A percentile compares a stretch with the other conserved stretches of the same genome.
Conservation (phyloP, 257 asterid species). For the Nicotiana otophora region DNA sequence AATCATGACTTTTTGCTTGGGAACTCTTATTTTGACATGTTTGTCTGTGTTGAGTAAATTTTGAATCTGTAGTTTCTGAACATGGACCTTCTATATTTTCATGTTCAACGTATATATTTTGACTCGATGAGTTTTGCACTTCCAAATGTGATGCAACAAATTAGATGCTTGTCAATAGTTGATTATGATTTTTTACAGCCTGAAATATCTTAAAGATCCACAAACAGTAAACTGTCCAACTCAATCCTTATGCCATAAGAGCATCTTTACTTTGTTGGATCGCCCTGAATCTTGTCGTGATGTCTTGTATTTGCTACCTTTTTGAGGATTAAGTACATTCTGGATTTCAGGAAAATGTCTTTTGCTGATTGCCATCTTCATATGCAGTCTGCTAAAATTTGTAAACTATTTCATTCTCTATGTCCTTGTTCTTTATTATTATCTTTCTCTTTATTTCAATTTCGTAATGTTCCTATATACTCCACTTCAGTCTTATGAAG, state of each 20-base stretch:
- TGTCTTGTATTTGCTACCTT: background rate
- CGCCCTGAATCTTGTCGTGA: background rate
- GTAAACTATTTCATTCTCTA: no score
- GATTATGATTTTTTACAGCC: background rate
- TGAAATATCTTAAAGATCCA: background rate
- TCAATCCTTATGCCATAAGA: no score
- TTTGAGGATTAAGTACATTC: background rate
- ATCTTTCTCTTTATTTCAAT: background rate
- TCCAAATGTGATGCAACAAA: background rate
- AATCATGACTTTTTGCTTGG: no score
- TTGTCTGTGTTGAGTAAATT: background rate
- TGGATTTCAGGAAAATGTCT: background rate
- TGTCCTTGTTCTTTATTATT: background rate
- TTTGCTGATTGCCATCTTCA: background rate
- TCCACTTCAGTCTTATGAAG: no score
- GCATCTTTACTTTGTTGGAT: background rate
- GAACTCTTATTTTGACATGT: background rate
- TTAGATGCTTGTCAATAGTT: background rate
- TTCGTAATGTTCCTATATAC: no score
- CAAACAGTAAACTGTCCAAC: background rate
- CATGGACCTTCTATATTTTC: background rate
- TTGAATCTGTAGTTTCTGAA: background rate
- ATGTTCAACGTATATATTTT: background rate
- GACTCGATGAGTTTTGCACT: background rate
- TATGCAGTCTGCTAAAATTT: background rate